Evolutionary conservation across 1,139 yeast species (phyloP).

Genomic region (Citeromyces siamensis): DNA sequence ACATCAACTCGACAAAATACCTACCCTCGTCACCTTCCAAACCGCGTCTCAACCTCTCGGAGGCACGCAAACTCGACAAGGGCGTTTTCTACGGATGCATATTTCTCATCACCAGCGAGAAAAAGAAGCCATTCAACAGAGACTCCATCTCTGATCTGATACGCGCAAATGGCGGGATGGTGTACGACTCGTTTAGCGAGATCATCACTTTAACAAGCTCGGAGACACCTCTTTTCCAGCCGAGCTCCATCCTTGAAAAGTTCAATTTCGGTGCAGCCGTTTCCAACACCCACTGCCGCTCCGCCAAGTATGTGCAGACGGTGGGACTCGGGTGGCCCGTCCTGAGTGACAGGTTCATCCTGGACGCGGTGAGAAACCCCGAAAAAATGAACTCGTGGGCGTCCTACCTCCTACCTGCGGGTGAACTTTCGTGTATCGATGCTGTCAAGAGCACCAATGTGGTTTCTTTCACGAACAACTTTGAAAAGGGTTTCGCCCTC

Average conservation of each 20-base stretch:
- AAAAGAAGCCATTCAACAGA: conserved; percentile 21
- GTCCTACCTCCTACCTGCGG: conserved; percentile 60
- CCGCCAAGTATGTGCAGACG: conserved; percentile 72
- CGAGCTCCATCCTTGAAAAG: conserved; percentile 4
- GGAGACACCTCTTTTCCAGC: neutral
- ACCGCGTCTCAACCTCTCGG: neutral
- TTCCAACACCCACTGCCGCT: conserved; percentile 44
- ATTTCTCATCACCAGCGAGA: conserved; percentile 3
- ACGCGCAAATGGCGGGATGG: conserved; percentile 35
- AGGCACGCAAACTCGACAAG: neutral
- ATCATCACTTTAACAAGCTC: conserved; percentile 8
- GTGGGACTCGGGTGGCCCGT: conserved; percentile 90
- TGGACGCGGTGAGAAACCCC: conserved; percentile 30
- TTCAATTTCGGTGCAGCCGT: conserved; percentile 53
- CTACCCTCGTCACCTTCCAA: conserved; percentile 3
- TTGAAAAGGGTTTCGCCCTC: conserved; percentile 17
- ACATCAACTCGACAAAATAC: neutral
- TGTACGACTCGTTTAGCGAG: conserved; percentile 35
- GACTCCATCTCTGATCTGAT: conserved; percentile 18
- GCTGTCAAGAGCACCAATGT: conserved; percentile 30
- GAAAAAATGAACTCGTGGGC: conserved; percentile 26
- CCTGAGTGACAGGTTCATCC: conserved; percentile 45
- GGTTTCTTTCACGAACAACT: conserved; percentile 23
- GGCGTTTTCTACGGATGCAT: conserved; percentile 6
- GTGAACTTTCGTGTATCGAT: conserved; percentile 27